Conservation (phyloP, 768 basidiomycete species). For the Hirschioporus abietinus region DNA sequence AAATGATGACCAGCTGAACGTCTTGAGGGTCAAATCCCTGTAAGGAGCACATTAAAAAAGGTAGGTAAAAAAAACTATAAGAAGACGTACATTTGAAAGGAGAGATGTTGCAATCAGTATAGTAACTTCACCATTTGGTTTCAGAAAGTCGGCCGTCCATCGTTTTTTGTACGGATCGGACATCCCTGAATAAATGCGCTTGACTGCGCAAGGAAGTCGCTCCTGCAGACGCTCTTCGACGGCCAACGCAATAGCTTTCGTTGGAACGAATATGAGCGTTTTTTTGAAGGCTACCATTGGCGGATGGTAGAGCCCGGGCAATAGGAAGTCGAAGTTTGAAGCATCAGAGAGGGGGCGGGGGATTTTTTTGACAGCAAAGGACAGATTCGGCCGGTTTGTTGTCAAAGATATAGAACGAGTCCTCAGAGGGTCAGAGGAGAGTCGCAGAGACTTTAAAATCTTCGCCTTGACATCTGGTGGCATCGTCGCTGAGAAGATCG, state of each 20-base stretch:
- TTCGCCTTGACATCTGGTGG: not conserved
- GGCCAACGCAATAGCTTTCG: not conserved
- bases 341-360: not conserved
- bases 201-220: not conserved
- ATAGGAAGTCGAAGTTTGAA: not conserved
- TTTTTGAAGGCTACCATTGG: not conserved
- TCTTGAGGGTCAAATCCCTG: not conserved
- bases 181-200: not conserved
- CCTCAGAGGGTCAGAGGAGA: not conserved
- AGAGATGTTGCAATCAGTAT: not conserved
- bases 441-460: not conserved
- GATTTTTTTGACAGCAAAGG: not conserved
- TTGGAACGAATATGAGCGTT: not conserved
- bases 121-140: not conserved
- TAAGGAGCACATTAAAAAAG: not conserved
- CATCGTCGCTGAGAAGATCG: not conserved
- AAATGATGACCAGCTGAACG: not conserved
- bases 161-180: not conserved
- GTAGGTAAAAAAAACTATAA: constrained; percentile 1
- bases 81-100: not conserved
- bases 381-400: not conserved
- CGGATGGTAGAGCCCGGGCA: not conserved
- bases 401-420: not conserved
- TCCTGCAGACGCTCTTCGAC: not conserved
- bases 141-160: not conserved